phyloP scores from a whole-genome alignment of 225 moss, liverwort and hornwort genomes.

The Rhytidiadelphus loreus region DNA sequence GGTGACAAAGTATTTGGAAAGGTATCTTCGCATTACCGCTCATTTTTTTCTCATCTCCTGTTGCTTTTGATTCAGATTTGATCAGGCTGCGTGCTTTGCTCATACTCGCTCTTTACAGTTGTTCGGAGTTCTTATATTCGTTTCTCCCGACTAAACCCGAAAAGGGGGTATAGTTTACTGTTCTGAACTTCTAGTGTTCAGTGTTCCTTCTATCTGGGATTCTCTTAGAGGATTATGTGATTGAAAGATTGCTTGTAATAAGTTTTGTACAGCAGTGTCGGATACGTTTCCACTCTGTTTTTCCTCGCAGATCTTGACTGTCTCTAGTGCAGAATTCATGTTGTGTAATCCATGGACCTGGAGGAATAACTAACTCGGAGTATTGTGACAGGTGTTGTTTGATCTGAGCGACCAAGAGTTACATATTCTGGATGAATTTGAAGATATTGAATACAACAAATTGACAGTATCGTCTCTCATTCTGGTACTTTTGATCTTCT shows the following conservation, averaged over 20 bases:
- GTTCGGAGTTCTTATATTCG: neutral
- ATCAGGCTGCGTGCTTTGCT: neutral
- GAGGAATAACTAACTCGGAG: neutral
- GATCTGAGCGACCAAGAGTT: constrained; percentile 67
- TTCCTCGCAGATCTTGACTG: neutral
- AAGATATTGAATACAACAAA: constrained; percentile 68
- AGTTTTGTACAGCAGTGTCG: neutral
- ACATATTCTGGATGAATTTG: constrained; percentile 60
- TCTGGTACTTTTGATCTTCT: constrained; percentile 25
- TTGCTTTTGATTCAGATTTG: neutral
- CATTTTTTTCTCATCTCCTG: neutral
- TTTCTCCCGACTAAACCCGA: neutral
- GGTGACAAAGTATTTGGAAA: constrained; percentile 70
- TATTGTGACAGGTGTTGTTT: constrained; percentile 57
- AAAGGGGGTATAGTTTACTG: neutral
- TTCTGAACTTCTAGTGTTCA: neutral
- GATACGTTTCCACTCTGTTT: neutral
- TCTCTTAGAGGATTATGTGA: neutral
- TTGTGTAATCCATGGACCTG: neutral
- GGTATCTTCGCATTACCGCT: constrained; percentile 18
- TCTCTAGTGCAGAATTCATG: neutral
- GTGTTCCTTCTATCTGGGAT: neutral
- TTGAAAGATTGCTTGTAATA: neutral
- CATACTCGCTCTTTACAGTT: neutral
- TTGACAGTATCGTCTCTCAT: constrained; percentile 36